Conservation (phyloP, 2,329 filamentous ascomycete species). For the Nigrospora osmanthi region DNA sequence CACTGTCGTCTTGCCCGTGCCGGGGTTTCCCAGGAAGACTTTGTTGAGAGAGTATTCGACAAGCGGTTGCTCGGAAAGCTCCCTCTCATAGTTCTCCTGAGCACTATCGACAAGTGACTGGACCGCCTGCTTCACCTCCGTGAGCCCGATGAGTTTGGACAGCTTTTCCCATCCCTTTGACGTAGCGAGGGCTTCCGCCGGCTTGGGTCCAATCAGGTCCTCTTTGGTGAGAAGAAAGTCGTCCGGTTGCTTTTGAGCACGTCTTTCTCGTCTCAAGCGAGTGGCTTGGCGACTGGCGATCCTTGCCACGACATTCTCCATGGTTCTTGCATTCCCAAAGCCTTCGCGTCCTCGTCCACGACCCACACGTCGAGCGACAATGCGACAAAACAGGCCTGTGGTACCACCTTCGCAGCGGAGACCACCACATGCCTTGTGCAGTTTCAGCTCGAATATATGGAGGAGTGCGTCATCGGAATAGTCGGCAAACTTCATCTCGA, state of each 20-base stretch:
- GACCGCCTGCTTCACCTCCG: constrained; percentile 23
- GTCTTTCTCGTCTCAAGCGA: constrained; percentile 42
- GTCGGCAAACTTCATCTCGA: constrained; percentile 59
- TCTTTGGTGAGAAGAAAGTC: constrained; percentile 55
- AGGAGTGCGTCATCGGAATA: constrained; percentile 60
- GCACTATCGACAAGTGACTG: constrained; percentile 27
- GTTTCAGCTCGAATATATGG: constrained; percentile 46
- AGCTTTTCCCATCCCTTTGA: constrained; percentile 19
- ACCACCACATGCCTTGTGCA: constrained; percentile 44
- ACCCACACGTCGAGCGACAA: constrained; percentile 54
- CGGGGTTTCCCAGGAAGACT: constrained; percentile 19
- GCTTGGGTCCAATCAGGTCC: constrained; percentile 57
- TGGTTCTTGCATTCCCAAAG: constrained; percentile 64
- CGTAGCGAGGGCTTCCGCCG: constrained; percentile 5
- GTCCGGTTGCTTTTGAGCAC: constrained; percentile 32
- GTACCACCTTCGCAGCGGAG: constrained; percentile 56
- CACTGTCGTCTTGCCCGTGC: constrained; percentile 22
- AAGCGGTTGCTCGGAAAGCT: constrained; percentile 14
- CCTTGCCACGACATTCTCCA: constrained; percentile 52
- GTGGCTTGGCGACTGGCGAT: constrained; percentile 52
- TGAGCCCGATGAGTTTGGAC: constrained; percentile 18
- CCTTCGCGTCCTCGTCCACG: constrained; percentile 54
- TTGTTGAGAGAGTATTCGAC: constrained; percentile 17
- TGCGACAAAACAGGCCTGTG: constrained; percentile 54
- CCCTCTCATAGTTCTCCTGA: constrained; percentile 17